Evolutionary conservation across 2,329 filamentous ascomycete genomes (phyloP).

Genomic region (Trichoderma oligosporum): DNA sequence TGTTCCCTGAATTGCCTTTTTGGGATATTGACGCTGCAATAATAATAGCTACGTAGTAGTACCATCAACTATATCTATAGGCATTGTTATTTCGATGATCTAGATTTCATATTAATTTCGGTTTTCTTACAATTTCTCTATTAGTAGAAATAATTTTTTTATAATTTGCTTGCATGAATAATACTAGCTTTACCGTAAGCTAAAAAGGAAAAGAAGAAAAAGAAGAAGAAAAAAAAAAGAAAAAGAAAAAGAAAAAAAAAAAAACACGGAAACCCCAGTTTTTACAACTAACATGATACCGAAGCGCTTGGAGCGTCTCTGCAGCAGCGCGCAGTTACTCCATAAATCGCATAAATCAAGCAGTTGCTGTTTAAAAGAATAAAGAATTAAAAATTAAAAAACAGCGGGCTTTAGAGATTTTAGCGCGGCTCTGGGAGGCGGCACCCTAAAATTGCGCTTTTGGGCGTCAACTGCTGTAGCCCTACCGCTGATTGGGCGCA

Average conservation of each 20-base stretch:
- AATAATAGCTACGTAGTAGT: slow-evolving; percentile 1
- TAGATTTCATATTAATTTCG: background rate
- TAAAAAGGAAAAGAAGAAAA: background rate
- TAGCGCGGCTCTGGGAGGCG: slow-evolving; percentile 15
- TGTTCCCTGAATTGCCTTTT: slow-evolving; percentile 3
- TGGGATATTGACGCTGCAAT: background rate
- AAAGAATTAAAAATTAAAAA: too few species aligned
- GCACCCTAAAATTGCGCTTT: slow-evolving; percentile 19
- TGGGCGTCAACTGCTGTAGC: slow-evolving; percentile 4
- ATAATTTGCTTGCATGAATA: too few species aligned
- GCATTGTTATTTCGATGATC: too few species aligned
- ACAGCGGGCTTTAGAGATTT: slow-evolving; percentile 9
- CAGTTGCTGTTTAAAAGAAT: too few species aligned
- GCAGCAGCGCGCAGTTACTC: slow-evolving; percentile 10
- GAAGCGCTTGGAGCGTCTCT: background rate
- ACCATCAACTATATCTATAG: too few species aligned
- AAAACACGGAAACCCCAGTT: background rate
- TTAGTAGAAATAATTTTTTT: too few species aligned
- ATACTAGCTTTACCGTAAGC: too few species aligned
- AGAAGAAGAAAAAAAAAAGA: background rate
- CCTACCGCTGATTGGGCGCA: slow-evolving; percentile 16
- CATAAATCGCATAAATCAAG: slow-evolving; percentile 2
- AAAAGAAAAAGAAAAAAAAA: background rate
- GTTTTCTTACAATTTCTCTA: too few species aligned
- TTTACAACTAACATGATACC: background rate